These are phyloP conservation scores for Boletus tomentosulus DNA, from an alignment of 768 basidiomycete species.

Conservation along the genomic window DNA sequence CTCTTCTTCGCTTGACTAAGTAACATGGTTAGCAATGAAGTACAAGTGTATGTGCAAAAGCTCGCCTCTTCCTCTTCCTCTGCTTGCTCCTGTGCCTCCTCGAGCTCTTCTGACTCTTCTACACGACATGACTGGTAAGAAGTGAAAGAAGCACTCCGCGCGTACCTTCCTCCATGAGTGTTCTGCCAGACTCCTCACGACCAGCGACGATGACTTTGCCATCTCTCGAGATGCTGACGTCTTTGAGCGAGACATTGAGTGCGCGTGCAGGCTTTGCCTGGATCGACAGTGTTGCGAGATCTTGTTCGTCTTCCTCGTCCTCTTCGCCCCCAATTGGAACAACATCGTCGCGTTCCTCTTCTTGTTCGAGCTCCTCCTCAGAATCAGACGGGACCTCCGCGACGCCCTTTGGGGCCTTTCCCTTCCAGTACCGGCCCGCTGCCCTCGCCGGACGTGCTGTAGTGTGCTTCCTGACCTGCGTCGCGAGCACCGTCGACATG, in stretches of 20 bases:
- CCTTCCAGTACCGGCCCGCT: constrained; percentile 85
- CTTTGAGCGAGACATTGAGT: constrained; percentile 72
- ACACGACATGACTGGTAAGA: constrained; percentile 3
- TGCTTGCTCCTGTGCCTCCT: constrained; percentile 42
- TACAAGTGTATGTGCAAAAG: constrained; percentile 4
- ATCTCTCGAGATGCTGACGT: constrained; percentile 76
- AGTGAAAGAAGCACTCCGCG: constrained; percentile 17
- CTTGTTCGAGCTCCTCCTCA: constrained; percentile 55
- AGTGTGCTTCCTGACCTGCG: constrained; percentile 58
- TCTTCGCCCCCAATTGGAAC: constrained; percentile 52
- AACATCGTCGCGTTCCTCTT: constrained; percentile 52
- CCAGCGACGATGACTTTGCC: constrained; percentile 81
- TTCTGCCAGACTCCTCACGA: constrained; percentile 73
- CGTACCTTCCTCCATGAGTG: constrained; percentile 53
- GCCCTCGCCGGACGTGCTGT: constrained; percentile 76
- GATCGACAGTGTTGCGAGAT: constrained; percentile 37
- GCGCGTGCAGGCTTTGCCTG: constrained; percentile 39
- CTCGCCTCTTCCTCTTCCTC: constrained; percentile 40
- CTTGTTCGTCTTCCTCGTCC: constrained; percentile 50
- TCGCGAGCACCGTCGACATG: constrained; percentile 34
- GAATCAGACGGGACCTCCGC: constrained; percentile 59
- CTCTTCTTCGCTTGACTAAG: constrained; percentile 83
- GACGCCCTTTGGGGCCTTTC: constrained; percentile 79
- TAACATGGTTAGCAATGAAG: constrained; percentile 14
- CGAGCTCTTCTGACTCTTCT: constrained; percentile 35